Conservation (phyloP, 129 eudicot genomes). For the Smallanthus sonchifolius region DNA sequence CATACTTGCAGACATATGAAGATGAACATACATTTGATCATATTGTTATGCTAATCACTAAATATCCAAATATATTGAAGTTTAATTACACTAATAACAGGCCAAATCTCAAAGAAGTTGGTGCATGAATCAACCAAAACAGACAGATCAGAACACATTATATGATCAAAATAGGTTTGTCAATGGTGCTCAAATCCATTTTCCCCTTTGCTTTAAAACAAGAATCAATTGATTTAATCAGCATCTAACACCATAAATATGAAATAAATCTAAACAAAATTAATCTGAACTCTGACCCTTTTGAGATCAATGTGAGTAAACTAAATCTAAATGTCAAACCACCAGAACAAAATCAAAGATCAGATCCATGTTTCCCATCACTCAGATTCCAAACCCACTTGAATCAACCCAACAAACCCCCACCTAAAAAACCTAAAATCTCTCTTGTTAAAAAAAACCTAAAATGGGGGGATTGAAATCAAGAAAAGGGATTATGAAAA, state of each 20-base stretch:
- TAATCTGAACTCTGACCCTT: constrained; percentile 10
- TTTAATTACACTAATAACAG: not conserved
- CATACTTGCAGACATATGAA: not conserved
- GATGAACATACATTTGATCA: not conserved
- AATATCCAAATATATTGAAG: not conserved
- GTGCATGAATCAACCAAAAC: not conserved
- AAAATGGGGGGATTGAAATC: constrained; percentile 13
- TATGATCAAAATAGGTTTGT: constrained; percentile 20
- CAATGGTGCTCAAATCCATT: not conserved
- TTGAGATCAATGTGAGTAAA: constrained; percentile 23
- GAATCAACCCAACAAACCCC: constrained; percentile 6
- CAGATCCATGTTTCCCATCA: constrained; percentile 29
- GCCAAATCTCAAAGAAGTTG: not conserved
- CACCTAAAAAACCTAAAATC: constrained; percentile 18
- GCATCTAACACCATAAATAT: not conserved
- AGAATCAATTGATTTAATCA: constrained; percentile 5
- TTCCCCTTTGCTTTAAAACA: not conserved
- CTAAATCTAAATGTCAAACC: constrained; percentile 20
- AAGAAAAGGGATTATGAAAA: not conserved
- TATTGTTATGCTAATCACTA: constrained; percentile 2
- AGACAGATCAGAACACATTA: constrained; percentile 26
- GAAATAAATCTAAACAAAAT: constrained; percentile 12
- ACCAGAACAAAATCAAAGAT: constrained; percentile 11
- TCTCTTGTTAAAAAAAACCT: not conserved
- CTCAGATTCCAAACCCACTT: constrained; percentile 12